phyloP scores from a whole-genome alignment of 805 yeast genomes.

The Yamadazyma akitaensis region DNA sequence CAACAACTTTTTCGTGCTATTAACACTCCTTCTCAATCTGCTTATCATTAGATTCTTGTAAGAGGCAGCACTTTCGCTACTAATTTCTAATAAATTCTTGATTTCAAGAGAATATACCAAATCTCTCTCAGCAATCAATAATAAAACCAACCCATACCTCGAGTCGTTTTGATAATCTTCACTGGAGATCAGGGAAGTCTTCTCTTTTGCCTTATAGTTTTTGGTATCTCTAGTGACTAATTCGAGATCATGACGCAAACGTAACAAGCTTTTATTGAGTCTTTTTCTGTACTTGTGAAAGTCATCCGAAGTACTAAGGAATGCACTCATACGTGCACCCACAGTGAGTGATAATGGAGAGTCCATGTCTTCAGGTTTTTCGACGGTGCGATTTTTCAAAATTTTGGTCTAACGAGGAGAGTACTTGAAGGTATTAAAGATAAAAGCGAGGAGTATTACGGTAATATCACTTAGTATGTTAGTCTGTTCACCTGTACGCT shows the following conservation, averaged over 20 bases:
- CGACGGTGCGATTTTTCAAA: constrained; percentile 3
- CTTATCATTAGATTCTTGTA: constrained; percentile 49
- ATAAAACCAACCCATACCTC: constrained; percentile 54
- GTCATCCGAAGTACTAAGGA: constrained; percentile 66
- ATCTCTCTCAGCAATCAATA: constrained; percentile 76
- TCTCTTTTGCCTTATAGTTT: constrained; percentile 50
- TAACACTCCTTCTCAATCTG: constrained; percentile 63
- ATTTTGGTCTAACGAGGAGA: background rate
- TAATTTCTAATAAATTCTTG: constrained; percentile 51
- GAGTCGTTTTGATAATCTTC: constrained; percentile 51
- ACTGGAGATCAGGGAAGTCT: constrained; percentile 42
- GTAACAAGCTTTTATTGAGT: constrained; percentile 56
- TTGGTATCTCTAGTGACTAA: constrained; percentile 67
- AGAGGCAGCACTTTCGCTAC: constrained; percentile 44
- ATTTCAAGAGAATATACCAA: constrained; percentile 65
- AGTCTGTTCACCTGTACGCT: too few species aligned
- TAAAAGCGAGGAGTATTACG: too few species aligned
- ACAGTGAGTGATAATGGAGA: constrained; percentile 45
- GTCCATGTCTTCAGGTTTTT: constrained; percentile 21
- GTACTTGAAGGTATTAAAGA: background rate
- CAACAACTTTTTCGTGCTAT: constrained; percentile 42
- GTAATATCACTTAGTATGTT: too few species aligned
- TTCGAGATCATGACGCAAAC: constrained; percentile 60
- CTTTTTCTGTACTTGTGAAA: constrained; percentile 64
- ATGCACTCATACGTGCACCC: constrained; percentile 59